Base-by-base conservation (phyloP, 352 stramenopile genomes). In the Elongisporangium senticosum region DNA sequence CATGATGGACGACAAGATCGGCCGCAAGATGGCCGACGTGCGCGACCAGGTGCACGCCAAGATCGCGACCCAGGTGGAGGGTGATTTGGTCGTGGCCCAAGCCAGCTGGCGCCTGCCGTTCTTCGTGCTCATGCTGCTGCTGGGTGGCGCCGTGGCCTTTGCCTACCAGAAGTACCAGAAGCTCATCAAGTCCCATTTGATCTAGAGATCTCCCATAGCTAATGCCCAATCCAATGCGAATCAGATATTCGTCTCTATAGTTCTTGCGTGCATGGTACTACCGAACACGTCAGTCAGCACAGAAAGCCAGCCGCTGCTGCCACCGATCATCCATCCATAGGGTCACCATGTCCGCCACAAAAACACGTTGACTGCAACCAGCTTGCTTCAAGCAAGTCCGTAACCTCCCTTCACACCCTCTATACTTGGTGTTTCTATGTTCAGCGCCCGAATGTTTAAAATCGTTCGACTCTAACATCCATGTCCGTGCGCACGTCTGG, bases 121-220 rank as follows among this genome's bases (percentile, higher is more conserved):
- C 67, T 90, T 93, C 63, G 53, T 92, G 56, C 69, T 95, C 59
- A 54, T 91, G 24, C 57, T 90, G 28, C 64, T 79, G 33, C 79
- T 95, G 22, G 74, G 74, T 1, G 79, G 63, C 8, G 70, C 63
- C 21, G 59, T 88, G 28, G 77, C 74, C 48, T 76, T 89, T 24
- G 79, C 78, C 19, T 95, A 95, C 75, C 76, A 86, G 49, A 93
- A 95, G 75, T 95, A 95, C 74, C 81, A 86, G 69, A 86, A 90
- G 60, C 72, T 95, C 22, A 64, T 90, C 57, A 93, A 93, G 76
- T 90, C 75, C 62, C 86, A 93, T 62, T 65, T 95, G 62, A 79
- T 90, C 59, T 95, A 87, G 55, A 64, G 28, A 53, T 53, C 33
- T n/a, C 26, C 26, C 26, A 37, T 37, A 37, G 26, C 26, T n/a